These are phyloP conservation scores for Vicia villosa DNA, from an alignment of 306 rosid genomes.

Conservation along the genomic window DNA sequence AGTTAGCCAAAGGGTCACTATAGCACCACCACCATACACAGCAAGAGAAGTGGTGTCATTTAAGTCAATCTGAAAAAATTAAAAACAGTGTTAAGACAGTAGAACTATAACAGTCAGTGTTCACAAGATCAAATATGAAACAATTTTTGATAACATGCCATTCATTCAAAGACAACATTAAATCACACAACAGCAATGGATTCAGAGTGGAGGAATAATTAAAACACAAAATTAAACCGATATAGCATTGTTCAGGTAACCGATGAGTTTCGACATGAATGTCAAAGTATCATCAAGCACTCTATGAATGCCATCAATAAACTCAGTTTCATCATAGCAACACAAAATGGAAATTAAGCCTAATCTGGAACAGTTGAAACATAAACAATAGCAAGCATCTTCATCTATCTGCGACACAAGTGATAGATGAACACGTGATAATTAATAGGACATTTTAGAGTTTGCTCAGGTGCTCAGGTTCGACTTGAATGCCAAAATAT, in stretches of 20 bases:
- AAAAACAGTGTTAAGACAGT: background rate
- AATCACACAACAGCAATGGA: too few relatives aligned
- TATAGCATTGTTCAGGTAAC: conserved; percentile 47
- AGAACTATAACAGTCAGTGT: background rate
- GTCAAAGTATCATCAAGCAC: conserved; percentile 44
- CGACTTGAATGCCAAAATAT: conserved; percentile 46
- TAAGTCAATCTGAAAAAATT: conserved; percentile 55
- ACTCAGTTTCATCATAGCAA: conserved; percentile 41
- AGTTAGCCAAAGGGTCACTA: conserved; percentile 61
- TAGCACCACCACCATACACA: conserved; percentile 58
- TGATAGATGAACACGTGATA: background rate
- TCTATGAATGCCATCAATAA: conserved; percentile 36
- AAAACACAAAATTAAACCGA: background rate
- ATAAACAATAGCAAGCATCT: background rate
- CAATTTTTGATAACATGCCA: too few relatives aligned
- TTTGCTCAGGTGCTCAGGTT: conserved; percentile 48
- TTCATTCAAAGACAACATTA: too few relatives aligned
- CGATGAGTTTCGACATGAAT: conserved; percentile 49
- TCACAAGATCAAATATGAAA: too few relatives aligned
- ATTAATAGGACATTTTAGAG: background rate
- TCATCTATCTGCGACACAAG: background rate
- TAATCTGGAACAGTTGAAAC: background rate
- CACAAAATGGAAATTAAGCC: background rate
- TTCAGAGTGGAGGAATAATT: background rate
- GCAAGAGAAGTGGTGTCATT: conserved; percentile 42